Evolutionary conservation across 2,329 filamentous ascomycete genomes (phyloP), one percentile per base, ranked within the genome.

Genomic region (Alternaria hordeiaustralica): DNA sequence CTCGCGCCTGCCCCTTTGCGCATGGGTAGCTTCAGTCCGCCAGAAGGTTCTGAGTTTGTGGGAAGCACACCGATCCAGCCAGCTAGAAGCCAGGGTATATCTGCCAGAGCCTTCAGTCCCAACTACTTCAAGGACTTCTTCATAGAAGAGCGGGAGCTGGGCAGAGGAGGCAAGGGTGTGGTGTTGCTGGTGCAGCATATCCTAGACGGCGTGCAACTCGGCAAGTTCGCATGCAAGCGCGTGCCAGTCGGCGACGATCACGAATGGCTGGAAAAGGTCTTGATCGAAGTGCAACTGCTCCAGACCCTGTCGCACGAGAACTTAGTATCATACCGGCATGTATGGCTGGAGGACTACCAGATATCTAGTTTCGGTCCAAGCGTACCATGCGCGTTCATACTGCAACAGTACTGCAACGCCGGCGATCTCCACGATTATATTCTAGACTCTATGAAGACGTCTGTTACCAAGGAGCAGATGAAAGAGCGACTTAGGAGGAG

Each of bases 361-460:
- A 88, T 97, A 56, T 95, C 88, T 66, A 90, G 72, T 7, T 99
- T 99, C 78, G 92, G 94, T 0, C 96, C 96, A 0, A 93, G 89
- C 58, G 94, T 99, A 1, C 94, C 94, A 11, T 98, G 95, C 74
- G 94, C 95, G 5, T 99, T 97, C 78, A 99, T 99, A 61, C 86
- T 99, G 8, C 96, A 99, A 77, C 94, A 99, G 76, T 99, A 97
- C 74, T 99, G 96, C 82, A 98, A 99, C 77, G 87, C 90, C 2
- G 96, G 96, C 15, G 96, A 99, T 76, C 85, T 99, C 18, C 90
- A 97, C 63, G 89, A 91, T 67, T 96, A 97, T 76, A 89, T 99
- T 15, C 84, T 94, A n/a, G 90, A 91, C 7, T 87, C 89, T 6
- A 82, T 83, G 0, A 87, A 87, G 55, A 86, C 88, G 53, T 85